phyloP scores from a whole-genome alignment of 1,284 basidiomycete species.

The Apiotrichum mycotoxinovorans region DNA sequence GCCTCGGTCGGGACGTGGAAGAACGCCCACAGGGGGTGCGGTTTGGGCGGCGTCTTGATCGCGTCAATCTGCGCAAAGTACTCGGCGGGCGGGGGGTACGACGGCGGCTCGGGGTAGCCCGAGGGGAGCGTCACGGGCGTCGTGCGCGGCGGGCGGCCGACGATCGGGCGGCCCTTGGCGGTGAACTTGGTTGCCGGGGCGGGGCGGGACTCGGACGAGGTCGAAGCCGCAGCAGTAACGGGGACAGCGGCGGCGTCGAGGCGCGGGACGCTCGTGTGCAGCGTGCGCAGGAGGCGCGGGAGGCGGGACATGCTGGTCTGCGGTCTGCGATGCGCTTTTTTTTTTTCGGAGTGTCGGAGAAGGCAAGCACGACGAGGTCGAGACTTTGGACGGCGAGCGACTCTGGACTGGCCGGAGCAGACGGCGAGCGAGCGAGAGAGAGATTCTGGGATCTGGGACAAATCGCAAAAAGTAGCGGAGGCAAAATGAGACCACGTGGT shows the following conservation, averaged over 20 bases:
- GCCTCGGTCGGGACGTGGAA: constrained; percentile 37
- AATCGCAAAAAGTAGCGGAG: not conserved
- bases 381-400: too few relatives aligned
- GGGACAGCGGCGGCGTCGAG: constrained; percentile 8
- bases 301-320: constrained; percentile 16
- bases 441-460: not conserved
- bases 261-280: constrained; percentile 28
- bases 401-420: too few relatives aligned
- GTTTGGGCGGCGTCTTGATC: constrained; percentile 16
- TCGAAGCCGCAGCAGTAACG: constrained; percentile 4
- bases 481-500: not conserved
- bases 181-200: constrained; percentile 23
- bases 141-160: constrained; percentile 33
- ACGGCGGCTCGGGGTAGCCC: constrained; percentile 38
- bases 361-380: not conserved
- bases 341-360: too few relatives aligned
- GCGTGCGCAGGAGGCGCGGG: constrained; percentile 25
- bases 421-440: too few relatives aligned
- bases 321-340: too few relatives aligned
- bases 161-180: constrained; percentile 38
- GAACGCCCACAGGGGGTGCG: constrained; percentile 49
- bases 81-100: constrained; percentile 33
- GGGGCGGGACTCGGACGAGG: not conserved
- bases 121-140: constrained; percentile 34
- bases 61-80: constrained; percentile 28